phyloP scores from a whole-genome alignment of 352 stramenopile genomes.

The Pythium phragmiticola region DNA sequence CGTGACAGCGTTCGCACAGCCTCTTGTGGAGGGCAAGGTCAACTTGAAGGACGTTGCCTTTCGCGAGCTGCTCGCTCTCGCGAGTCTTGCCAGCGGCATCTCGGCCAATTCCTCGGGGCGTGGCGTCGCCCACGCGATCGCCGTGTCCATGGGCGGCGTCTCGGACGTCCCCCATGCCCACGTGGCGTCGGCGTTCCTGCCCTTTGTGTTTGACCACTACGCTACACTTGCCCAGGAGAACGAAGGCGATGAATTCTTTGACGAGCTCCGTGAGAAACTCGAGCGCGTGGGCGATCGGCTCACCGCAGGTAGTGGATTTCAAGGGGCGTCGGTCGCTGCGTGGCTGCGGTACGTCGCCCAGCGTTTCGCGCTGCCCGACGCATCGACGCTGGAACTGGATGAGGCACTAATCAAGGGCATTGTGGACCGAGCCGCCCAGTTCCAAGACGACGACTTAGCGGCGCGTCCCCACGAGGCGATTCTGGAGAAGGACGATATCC shows the following conservation, averaged over 20 bases:
- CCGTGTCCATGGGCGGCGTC: conserved; percentile 63
- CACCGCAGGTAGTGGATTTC: conserved; percentile 51
- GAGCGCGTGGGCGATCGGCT: conserved; percentile 47
- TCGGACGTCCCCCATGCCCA: conserved; percentile 67
- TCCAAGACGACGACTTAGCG: conserved; percentile 48
- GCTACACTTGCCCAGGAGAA: conserved; percentile 51
- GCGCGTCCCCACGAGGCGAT: conserved; percentile 32
- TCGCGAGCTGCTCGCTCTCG: conserved; percentile 53
- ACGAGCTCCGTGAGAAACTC: conserved; percentile 50
- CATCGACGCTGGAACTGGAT: conserved; percentile 55
- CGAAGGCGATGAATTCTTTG: conserved; percentile 65
- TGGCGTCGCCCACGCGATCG: conserved; percentile 50
- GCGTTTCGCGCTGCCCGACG: conserved; percentile 58
- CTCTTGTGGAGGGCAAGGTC: conserved; percentile 60
- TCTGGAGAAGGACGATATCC: conserved; percentile 64
- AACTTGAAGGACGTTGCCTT: conserved; percentile 55
- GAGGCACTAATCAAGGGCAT: conserved; percentile 48
- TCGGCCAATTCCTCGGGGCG: conserved; percentile 52
- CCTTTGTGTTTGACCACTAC: conserved; percentile 71
- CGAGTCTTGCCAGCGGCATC: conserved; percentile 57
- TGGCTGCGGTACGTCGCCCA: conserved; percentile 66
- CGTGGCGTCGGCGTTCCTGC: conserved; percentile 54
- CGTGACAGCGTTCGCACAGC: conserved; percentile 45
- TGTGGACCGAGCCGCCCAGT: conserved; percentile 51
- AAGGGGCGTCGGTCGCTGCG: conserved; percentile 41